Base-by-base conservation (phyloP, 2,329 filamentous ascomycete species). In the Immersiporthe knoxdaviesiana region DNA sequence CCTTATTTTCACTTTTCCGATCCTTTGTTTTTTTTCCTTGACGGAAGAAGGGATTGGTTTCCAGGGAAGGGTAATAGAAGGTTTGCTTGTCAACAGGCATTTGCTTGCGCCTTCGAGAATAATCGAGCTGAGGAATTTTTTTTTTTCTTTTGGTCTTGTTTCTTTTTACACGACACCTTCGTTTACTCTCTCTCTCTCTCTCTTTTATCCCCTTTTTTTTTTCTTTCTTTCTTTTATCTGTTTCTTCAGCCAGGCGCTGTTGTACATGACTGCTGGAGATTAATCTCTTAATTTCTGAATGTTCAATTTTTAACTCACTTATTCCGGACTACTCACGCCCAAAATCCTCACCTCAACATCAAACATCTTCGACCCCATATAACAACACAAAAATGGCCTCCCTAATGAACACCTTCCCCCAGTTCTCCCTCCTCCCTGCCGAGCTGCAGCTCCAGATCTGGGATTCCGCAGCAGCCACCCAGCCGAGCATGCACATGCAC, bases 401-500 rank as follows among this genome's bases (percentile, higher is more conserved):
- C 7, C 39, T 16, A 16, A 37, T 21, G 24, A 60, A 24, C 16
- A 21, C 69, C 32, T 75, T 75, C 54, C 63, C 70, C 0, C 69
- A 52, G 16, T 75, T 76, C 64, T 12, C 68, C 32, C 62, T 66
- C 4, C 64, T 76, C 35, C 74, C 74, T 10, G 68, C 72, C 16
- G 74, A 76, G 66, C 67, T 76, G 11, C 74, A 72, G 37, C 68
- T 75, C 18, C 65, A 69, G 37, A 70, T 75, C 47, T 76, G 74
- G 74, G 69, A 72, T 11, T 71, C 70, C 5, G 66, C 72, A 1
- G 68, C 70, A 12, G 63, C 67, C n/a, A 32, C 68, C 30, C 59
- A 64, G 16, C 74, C 74, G 35, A 69, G 73, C 11, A 72, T 74
- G 68, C 72, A 74, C 21, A 73, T 75, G 69, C 73, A 74, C 54